A percentile compares a stretch with the other conserved stretches of the same genome.
Evolutionary conservation across 306 rosid genomes (phyloP).

Genomic region (Prunus salicina): DNA sequence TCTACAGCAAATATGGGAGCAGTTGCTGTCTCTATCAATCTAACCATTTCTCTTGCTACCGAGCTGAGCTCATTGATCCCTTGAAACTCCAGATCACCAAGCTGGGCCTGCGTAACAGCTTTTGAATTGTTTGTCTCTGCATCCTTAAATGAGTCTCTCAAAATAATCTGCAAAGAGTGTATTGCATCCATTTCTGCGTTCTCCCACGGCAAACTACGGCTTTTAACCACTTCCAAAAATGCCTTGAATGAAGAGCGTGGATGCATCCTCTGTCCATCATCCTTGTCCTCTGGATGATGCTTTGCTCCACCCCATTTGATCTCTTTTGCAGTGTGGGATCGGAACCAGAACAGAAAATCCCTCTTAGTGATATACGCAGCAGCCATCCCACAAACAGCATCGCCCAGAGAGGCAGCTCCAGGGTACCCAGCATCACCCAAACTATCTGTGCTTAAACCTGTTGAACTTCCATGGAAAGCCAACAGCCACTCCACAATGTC

Average conservation of each 20-base stretch:
- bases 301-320: slow-evolving; percentile 99
- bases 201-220: slow-evolving; percentile 96
- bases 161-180: slow-evolving; percentile 93
- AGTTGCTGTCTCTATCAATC: slow-evolving; percentile 98
- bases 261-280: slow-evolving; percentile 96
- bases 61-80: slow-evolving; percentile 92
- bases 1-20: slow-evolving; percentile 97
- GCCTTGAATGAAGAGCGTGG: slow-evolving; percentile 99
- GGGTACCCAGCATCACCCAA: slow-evolving; percentile 93
- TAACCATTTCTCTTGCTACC: slow-evolving; percentile 97
- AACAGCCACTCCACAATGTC: slow-evolving; percentile 85
- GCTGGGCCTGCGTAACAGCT: slow-evolving; percentile 56
- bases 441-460: slow-evolving; percentile 98
- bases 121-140: slow-evolving; percentile 61
- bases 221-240: slow-evolving; percentile 90
- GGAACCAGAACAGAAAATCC: slow-evolving; percentile 92
- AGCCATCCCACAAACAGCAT: slow-evolving; percentile 96
- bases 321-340: slow-evolving; percentile 92
- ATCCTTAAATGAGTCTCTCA: slow-evolving; percentile 79
- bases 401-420: slow-evolving; percentile 85
- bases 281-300: slow-evolving; percentile 98
- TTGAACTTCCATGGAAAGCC: slow-evolving; percentile 78
- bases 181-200: slow-evolving; percentile 97
- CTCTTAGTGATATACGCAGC: slow-evolving; percentile 79
- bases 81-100: slow-evolving; percentile 57